phyloP scores from a whole-genome alignment of 345 rosid species.

The Syzygium grande region DNA sequence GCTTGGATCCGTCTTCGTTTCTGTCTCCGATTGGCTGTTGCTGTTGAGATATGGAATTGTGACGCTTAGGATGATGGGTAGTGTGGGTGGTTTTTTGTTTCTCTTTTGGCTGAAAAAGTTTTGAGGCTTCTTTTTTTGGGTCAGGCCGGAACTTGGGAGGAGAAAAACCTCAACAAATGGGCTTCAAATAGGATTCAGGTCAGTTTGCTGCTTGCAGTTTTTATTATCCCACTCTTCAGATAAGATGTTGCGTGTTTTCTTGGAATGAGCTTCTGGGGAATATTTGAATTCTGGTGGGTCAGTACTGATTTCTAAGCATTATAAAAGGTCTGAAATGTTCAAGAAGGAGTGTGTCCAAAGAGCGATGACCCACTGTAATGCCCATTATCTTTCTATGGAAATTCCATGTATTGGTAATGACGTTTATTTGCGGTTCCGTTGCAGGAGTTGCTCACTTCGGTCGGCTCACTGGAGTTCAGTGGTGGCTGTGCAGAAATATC shows the following conservation, averaged over 20 bases:
- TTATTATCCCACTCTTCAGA: not conserved
- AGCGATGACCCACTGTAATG: not conserved
- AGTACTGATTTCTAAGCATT: not conserved
- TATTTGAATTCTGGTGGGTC: not conserved
- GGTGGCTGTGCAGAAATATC: conserved; percentile 63
- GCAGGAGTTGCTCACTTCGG: conserved; percentile 67
- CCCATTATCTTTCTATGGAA: not conserved
- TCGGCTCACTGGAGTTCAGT: conserved; percentile 59
- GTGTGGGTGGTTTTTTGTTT: not conserved
- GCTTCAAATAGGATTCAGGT: conserved; percentile 78
- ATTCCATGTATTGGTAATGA: not conserved
- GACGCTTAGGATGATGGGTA: not conserved
- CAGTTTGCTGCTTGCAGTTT: not conserved
- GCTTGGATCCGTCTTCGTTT: not conserved
- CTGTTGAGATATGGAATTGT: not conserved
- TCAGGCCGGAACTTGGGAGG: conserved; percentile 99
- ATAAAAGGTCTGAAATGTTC: not conserved
- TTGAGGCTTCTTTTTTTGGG: not conserved
- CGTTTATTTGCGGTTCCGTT: not conserved
- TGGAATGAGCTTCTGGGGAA: not conserved
- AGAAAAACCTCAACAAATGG: conserved; percentile 83
- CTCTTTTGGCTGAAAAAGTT: not conserved
- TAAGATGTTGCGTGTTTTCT: not conserved
- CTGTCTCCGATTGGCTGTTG: not conserved
- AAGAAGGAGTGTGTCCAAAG: not conserved